Evolutionary conservation across 1,139 yeast genomes (phyloP), one percentile per base, ranked within the genome.

Genomic region (Debaryomyces coudertii): DNA sequence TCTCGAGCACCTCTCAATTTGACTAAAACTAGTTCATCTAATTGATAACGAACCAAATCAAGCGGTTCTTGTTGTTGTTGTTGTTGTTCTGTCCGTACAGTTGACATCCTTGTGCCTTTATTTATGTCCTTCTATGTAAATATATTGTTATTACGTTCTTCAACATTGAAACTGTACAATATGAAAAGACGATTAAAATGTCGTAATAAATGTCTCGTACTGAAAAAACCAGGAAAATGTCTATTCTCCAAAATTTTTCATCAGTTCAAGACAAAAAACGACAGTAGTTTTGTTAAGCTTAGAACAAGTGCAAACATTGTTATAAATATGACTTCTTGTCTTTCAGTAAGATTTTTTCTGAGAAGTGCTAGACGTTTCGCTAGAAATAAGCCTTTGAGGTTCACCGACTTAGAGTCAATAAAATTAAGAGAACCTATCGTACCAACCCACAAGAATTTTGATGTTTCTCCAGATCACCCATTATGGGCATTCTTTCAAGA

Each of bases 1-100:
- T 92, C 97, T 56, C 99, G 80, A 51, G 95, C 95, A n/a, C 97
- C 98, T 65, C 99, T 84, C 50, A 95, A 80, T 64, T 95, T 95
- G 47, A 95, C 95, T 61, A 83, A 80, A 20, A 95, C 92, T 46
- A 77, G 72, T 66, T 93, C 99, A 61, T 95, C 98, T 42, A 95
- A 73, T 50, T 92, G 90, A 52, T 87, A 80, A 54, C 95, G 84
- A 55, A 95, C 84, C 57, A 92, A 78, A 61, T 93, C 98, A 49
- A 95, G 80, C 15, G 99, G 99, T 56, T 74, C 78, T 53, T 73
- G 76, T 46, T 61, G 69, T 42, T 73, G 76, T 46, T 61, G 69
- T 42, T 58, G 84, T 51, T 58, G 60, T 47, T 62, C 64, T 9
- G 74, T 61, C 49, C 65, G 63, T 18, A 67, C 59, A 23, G 71